Evolutionary conservation across 371 early-diverging fungal species (phyloP), one percentile per base, ranked within the genome.

Genomic region (Smittium mucronatum): DNA sequence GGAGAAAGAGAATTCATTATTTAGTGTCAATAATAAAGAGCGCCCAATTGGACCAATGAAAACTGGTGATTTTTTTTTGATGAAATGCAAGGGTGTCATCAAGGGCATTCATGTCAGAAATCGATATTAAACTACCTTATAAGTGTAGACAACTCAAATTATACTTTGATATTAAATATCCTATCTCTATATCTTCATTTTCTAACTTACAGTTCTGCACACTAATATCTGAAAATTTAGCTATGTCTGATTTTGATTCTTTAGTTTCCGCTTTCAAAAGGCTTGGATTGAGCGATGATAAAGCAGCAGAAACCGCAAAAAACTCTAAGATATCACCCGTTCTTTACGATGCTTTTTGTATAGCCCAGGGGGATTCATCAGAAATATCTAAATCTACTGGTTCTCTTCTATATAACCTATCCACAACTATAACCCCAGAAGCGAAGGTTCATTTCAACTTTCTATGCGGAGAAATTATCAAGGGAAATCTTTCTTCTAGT

Each of bases 231-330:
- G n/a, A n/a, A n/a, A n/a, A n/a, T n/a, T n/a, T n/a, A n/a, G n/a
- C n/a, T n/a, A n/a, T n/a, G n/a, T n/a, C 47, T 47, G 21, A 47
- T 47, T 47, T 47, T 21, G 47, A 47, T 47, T 47, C 47, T 21
- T 47, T 47, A 47, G 47, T 47, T 47, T 47, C 47, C 21, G 47
- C 47, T 47, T 95, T 97, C 81, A 83, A 85, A 73, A 83, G 83
- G 69, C 91, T 95, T 72, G 98, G 98, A 21, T 83, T 97, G 58
- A 84, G 88, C 66, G 91, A 90, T 73, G 85, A 86, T 72, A 93
- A 94, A 78, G 97, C 97, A 67, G 89, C 90, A 78, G 96, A 96
- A 74, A 94, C 95, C 0, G 92, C 89, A 58, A 88, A 87, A 72
- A 97, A 97, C 83, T 93, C 93, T 78, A 97, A 95, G 78, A 79